Conservation (phyloP, 2,329 filamentous ascomycete species). For the Xylaria sp. region DNA sequence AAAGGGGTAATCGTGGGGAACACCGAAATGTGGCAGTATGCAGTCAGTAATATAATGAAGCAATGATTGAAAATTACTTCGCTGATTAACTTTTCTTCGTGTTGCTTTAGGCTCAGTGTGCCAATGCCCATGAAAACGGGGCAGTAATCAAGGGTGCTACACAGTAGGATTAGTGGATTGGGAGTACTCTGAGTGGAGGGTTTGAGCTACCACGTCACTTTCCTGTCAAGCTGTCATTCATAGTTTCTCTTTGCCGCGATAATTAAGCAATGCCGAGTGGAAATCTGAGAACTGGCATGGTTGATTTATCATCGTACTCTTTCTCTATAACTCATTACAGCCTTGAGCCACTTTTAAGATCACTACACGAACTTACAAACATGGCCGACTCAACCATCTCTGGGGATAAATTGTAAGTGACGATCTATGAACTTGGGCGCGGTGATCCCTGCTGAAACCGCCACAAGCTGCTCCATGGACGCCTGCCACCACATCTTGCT, state of each 20-base stretch:
- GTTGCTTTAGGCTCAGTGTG: neutral
- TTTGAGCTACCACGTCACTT: conserved; percentile 2
- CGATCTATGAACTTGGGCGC: conserved; percentile 12
- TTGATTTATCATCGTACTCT: neutral
- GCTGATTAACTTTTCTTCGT: neutral
- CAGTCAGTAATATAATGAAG: neutral
- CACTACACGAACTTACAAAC: neutral
- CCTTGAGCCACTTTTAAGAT: neutral
- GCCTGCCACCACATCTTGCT: neutral
- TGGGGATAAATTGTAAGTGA: conserved; percentile 1
- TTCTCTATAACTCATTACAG: neutral
- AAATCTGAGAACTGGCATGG: neutral
- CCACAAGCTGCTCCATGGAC: conserved; percentile 20
- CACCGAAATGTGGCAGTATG: neutral
- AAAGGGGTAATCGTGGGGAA: neutral
- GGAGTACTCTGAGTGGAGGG: conserved; percentile 2
- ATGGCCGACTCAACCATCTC: neutral
- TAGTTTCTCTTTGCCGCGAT: neutral
- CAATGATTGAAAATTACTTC: neutral
- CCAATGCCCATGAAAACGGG: neutral
- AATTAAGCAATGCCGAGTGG: neutral
- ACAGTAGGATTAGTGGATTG: neutral
- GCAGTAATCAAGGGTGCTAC: neutral
- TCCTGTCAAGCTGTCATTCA: neutral
- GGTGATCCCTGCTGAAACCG: conserved; percentile 34